phyloP scores from a whole-genome alignment of 768 basidiomycete genomes.

The Hemileccinum rubropunctum region DNA sequence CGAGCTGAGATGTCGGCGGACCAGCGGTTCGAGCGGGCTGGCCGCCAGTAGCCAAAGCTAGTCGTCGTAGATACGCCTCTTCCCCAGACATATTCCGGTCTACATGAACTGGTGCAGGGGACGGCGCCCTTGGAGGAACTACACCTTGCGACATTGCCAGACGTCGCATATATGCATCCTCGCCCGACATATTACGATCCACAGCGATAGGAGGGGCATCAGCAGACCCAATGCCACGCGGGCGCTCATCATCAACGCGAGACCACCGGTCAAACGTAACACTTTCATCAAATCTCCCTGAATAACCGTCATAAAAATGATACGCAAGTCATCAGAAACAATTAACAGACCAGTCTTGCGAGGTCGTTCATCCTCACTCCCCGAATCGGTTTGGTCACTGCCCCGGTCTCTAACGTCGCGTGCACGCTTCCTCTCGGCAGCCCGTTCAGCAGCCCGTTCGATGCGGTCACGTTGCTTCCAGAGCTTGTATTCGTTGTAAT shows the following conservation, averaged over 20 bases:
- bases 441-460: conserved; percentile 59
- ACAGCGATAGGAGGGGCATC: conserved; percentile 36
- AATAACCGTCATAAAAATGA: conserved; percentile 24
- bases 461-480: conserved; percentile 77
- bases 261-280: conserved; percentile 53
- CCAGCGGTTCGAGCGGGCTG: conserved; percentile 15
- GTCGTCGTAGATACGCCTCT: conserved; percentile 72
- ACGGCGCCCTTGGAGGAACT: conserved; percentile 17
- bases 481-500: conserved; percentile 84
- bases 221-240: conserved; percentile 23
- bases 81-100: conserved; percentile 63
- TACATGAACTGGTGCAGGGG: conserved; percentile 36
- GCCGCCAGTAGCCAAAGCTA: conserved; percentile 57
- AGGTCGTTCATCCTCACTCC: conserved; percentile 64
- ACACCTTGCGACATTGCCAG: conserved; percentile 59
- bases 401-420: conserved; percentile 46
- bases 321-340: neutral
- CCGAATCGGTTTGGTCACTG: conserved; percentile 65
- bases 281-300: conserved; percentile 35
- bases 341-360: conserved; percentile 58
- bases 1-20: conserved; percentile 24
- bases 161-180: conserved; percentile 79
- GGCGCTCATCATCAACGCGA: conserved; percentile 47
- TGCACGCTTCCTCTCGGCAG: conserved; percentile 58
- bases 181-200: conserved; percentile 59